phyloP scores from a whole-genome alignment of 495 filamentous ascomycete species.

The Zalerion maritima region DNA sequence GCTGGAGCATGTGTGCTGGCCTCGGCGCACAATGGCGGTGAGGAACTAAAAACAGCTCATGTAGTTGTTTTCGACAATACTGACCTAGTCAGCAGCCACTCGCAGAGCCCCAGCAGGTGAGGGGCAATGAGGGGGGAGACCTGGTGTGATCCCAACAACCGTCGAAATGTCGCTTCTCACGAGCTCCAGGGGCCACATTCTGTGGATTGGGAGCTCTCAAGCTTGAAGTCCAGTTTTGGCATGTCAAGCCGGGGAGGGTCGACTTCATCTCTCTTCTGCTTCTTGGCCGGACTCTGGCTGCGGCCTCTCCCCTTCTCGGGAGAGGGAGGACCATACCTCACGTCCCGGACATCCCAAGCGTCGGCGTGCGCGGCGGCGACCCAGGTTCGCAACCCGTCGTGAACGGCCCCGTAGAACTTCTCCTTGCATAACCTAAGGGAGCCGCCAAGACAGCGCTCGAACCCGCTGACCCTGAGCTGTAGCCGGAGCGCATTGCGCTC shows the following conservation, averaged over 20 bases:
- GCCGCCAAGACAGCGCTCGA: constrained; percentile 77
- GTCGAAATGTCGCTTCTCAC: constrained; percentile 9
- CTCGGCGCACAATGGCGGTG: too few relatives aligned
- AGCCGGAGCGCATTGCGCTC: constrained; percentile 67
- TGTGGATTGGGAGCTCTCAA: constrained; percentile 10
- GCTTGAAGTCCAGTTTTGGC: constrained; percentile 33
- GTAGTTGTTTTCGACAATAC: too few relatives aligned
- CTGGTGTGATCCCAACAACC: too few relatives aligned
- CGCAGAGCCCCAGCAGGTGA: too few relatives aligned
- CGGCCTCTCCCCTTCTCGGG: constrained; percentile 31
- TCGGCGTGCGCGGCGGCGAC: constrained; percentile 75
- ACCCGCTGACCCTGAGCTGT: constrained; percentile 70
- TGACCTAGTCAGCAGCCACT: too few relatives aligned
- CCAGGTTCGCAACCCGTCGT: constrained; percentile 81
- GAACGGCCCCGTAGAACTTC: constrained; percentile 85
- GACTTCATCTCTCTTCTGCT: constrained; percentile 19
- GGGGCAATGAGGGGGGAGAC: too few relatives aligned
- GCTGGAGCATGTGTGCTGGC: too few relatives aligned
- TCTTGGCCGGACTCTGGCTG: constrained; percentile 36
- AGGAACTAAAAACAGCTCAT: too few relatives aligned
- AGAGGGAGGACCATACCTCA: constrained; percentile 59
- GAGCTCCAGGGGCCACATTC: constrained; percentile 22
- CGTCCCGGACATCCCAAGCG: constrained; percentile 65
- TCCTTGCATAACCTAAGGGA: constrained; percentile 87
- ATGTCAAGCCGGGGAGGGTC: constrained; percentile 41